Percentiles rank a stretch among this genome's conserved stretches.
These are phyloP conservation scores for Marasmius tenuissimus DNA, from an alignment of 1,284 basidiomycete species.

Conservation along the genomic window DNA sequence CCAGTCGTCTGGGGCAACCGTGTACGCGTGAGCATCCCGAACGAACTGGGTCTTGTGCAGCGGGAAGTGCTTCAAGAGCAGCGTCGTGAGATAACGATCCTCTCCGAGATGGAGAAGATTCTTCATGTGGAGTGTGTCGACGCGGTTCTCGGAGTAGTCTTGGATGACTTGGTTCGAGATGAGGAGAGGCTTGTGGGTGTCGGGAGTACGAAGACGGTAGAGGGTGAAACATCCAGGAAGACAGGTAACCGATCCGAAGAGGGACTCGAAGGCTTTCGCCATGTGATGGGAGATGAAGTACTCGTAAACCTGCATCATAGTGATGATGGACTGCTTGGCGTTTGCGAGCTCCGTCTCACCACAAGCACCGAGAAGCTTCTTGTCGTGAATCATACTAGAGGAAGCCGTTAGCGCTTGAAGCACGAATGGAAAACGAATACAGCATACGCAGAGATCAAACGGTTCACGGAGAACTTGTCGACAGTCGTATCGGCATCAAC, in stretches of 20 bases:
- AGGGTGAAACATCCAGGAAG: conserved; percentile 97
- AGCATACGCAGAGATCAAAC: conserved; percentile 86
- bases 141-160: conserved; percentile 94
- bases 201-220: conserved; percentile 90
- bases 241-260: conserved; percentile 98
- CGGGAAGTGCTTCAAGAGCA: conserved; percentile 94
- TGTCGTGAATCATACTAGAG: conserved; percentile 84
- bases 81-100: conserved; percentile 96
- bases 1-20: conserved; percentile 93
- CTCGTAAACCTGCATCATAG: conserved; percentile 99
- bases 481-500: conserved; percentile 98
- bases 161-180: conserved; percentile 88
- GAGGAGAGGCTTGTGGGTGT: conserved; percentile 87
- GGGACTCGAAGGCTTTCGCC: conserved; percentile 95
- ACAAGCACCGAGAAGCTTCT: conserved; percentile 91
- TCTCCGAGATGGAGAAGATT: conserved; percentile 96
- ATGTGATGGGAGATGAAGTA: conserved; percentile 98
- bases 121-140: conserved; percentile 98
- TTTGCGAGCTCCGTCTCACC: conserved; percentile 92
- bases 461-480: conserved; percentile 82
- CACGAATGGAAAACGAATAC: background rate
- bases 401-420: conserved; percentile 11
- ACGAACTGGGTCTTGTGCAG: conserved; percentile 93
- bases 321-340: conserved; percentile 90
- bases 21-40: conserved; percentile 89